Base-by-base conservation (phyloP, 495 filamentous ascomycete species). In the Amphirosellinia nigrospora region DNA sequence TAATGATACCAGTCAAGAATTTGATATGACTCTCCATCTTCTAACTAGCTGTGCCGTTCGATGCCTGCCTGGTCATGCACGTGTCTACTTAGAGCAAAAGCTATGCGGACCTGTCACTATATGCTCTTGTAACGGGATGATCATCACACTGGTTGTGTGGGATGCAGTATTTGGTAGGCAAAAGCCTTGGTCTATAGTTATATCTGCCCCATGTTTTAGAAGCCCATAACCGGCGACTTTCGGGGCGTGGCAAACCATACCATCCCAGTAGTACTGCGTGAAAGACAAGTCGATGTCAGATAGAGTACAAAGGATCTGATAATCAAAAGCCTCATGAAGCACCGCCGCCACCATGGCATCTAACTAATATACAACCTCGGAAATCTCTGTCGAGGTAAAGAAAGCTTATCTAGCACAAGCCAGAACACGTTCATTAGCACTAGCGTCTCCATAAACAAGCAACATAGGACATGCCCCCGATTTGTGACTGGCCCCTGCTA, bases 1-100 rank as follows among this genome's bases (percentile, higher is more conserved):
- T 68, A 68, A 68, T 61, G 66, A 68, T 61, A 61, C 55, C n/a
- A 52, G 55, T 68, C 66, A n/a, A 58, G 21, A 0, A 56, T 23
- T 26, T 39, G 36, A 41, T n/a, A n/a, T 41, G 58, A 41, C 58
- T 61, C 36, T 61, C 11, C 2, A 34, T n/a, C 19, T 1, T 48
- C 45, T 3, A 8, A 9, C 7, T 21, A 48, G n/a, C 45, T 23
- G n/a, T 23, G 10, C n/a, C n/a, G n/a, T 48, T 10, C 21, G 3
- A 23, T 10, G 11, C 45, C 45, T 10, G 11, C 45, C 45, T 3
- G 23, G n/a, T 48, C 3, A 48, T 48, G n/a, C n/a, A 48, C 45
- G 10, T 48, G 45, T 48, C 45, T 1, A 21, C 45, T 21, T 38
- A n/a, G 9, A 9, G 15, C 30, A 34, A 56, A 34, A 30, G n/a